These are phyloP conservation scores for Ophiostoma piceae DNA, from an alignment of 2,329 filamentous ascomycete genomes.

Conservation along the genomic window DNA sequence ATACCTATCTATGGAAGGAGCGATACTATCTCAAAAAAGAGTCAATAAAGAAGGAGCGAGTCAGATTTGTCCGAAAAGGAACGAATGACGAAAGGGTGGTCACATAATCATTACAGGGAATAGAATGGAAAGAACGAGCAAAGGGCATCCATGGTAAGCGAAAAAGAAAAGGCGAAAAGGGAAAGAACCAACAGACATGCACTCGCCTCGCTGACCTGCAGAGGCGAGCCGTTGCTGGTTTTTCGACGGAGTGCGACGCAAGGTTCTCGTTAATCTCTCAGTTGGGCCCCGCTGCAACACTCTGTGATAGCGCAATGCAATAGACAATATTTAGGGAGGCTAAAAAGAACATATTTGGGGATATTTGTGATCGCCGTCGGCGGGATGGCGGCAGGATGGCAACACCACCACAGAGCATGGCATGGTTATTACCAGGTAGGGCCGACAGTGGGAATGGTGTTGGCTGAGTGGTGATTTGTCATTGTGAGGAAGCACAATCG, in stretches of 20 bases:
- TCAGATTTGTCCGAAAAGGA: neutral
- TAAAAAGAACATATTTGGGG: neutral
- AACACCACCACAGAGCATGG: neutral
- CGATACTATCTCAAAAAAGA: neutral
- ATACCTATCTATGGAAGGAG: neutral
- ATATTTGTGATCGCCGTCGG: neutral
- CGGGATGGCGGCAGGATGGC: neutral
- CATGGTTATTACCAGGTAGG: neutral
- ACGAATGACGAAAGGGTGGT: neutral
- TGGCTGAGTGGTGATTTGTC: too few relatives aligned
- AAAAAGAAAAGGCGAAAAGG: neutral
- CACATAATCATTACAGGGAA: neutral
- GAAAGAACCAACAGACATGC: neutral
- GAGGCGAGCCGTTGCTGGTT: neutral
- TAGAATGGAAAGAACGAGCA: neutral
- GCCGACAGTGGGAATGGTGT: neutral
- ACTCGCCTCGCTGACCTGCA: neutral
- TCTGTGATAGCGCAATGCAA: neutral
- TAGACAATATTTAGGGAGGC: neutral
- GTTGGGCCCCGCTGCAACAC: neutral
- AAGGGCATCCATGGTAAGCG: neutral
- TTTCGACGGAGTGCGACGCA: neutral
- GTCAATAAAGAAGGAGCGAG: neutral
- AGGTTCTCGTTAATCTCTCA: slow-evolving; percentile 11
- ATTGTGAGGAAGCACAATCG: too few relatives aligned